phyloP scores from a whole-genome alignment of 805 yeast genomes.

The Yarrowia keelungensis region DNA sequence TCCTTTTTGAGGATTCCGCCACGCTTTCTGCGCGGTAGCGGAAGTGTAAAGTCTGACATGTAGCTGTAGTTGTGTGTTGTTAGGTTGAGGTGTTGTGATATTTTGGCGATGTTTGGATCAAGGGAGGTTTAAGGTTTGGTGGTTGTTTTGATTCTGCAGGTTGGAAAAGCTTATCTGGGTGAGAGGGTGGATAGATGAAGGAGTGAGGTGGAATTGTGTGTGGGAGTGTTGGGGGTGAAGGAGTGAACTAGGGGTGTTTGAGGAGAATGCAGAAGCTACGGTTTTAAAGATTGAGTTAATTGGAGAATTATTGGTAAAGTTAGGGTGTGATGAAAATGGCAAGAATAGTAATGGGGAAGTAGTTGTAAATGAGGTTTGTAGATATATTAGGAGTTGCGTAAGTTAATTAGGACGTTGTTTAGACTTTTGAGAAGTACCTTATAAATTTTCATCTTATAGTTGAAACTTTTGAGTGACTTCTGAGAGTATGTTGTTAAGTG shows the following conservation, averaged over 20 bases:
- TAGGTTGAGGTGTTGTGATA: not conserved
- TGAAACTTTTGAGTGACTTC: no score
- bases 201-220: no score
- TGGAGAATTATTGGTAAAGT: not conserved
- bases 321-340: no score
- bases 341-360: no score
- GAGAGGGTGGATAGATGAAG: not conserved
- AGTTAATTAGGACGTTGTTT: no score
- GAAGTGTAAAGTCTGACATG: slow-evolving; percentile 34
- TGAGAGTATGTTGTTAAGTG: no score
- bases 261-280: no score
- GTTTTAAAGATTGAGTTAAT: not conserved
- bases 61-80: not conserved
- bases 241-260: no score
- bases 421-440: no score
- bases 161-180: not conserved
- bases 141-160: slow-evolving; percentile 30
- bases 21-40: slow-evolving; percentile 4
- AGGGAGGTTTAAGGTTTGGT: not conserved
- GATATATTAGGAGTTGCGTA: no score
- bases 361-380: no score
- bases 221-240: not conserved
- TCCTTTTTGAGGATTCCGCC: slow-evolving; percentile 38
- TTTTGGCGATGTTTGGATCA: not conserved
- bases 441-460: no score